Conservation (phyloP, 2,329 filamentous ascomycete genomes). For the Sarocladium kiliense region DNA sequence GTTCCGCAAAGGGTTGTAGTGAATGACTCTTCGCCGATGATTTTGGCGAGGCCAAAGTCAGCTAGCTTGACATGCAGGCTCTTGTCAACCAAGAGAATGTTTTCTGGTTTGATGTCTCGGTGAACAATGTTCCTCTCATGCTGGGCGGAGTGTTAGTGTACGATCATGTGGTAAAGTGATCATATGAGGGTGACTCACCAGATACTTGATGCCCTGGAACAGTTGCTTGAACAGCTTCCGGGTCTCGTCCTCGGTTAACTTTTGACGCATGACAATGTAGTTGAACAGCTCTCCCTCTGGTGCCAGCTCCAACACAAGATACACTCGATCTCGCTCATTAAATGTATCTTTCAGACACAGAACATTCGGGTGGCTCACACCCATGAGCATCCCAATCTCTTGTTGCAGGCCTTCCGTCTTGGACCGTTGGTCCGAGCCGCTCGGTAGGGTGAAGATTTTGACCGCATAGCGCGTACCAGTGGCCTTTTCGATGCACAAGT, state of each 20-base stretch:
- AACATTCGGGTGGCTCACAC: slow-evolving; percentile 91
- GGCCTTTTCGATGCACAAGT: slow-evolving; percentile 80
- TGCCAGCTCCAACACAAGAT: slow-evolving; percentile 85
- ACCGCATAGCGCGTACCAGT: slow-evolving; percentile 82
- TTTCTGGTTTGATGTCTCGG: slow-evolving; percentile 96
- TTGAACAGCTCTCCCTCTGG: slow-evolving; percentile 95
- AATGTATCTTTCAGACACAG: slow-evolving; percentile 94
- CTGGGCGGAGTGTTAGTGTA: slow-evolving; percentile 38
- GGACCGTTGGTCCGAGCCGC: slow-evolving; percentile 74
- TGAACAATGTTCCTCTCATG: slow-evolving; percentile 97
- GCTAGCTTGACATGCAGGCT: slow-evolving; percentile 84
- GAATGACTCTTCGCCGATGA: slow-evolving; percentile 97
- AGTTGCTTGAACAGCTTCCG: slow-evolving; percentile 86
- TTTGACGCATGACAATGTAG: slow-evolving; percentile 84
- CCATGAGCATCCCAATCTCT: slow-evolving; percentile 94
- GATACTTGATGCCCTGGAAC: slow-evolving; percentile 89
- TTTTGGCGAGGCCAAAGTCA: slow-evolving; percentile 96
- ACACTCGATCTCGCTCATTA: slow-evolving; percentile 84
- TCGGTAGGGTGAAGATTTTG: slow-evolving; percentile 87
- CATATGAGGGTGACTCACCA: slow-evolving; percentile 53
- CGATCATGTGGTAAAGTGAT: not conserved
- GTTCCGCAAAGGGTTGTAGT: slow-evolving; percentile 95
- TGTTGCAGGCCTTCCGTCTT: slow-evolving; percentile 86
- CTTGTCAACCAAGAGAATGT: slow-evolving; percentile 84
- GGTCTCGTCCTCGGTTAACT: slow-evolving; percentile 76